Base-by-base conservation (phyloP, 1,284 basidiomycete genomes). In the Pascua sp. region DNA sequence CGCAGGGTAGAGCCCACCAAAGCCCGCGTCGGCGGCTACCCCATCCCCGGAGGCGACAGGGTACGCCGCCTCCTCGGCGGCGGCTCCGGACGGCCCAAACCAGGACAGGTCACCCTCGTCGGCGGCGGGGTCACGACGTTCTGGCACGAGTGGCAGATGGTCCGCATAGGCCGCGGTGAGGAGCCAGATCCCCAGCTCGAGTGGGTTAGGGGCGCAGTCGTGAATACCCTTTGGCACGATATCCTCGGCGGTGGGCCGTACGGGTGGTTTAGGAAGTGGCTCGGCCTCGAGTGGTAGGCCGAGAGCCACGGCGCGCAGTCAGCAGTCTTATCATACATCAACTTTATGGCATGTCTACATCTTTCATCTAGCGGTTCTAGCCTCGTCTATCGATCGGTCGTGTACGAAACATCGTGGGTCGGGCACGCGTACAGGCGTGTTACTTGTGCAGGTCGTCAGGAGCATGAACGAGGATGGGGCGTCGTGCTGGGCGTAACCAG, bases 101-200 rank as follows among this genome's bases (percentile, higher is more conserved):
- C 42, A 8, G 42, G 46, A 2, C 66, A 66, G 0, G 67, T 75
- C 39, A 68, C 69, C 40, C 61, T 76, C 42, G 66, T 75, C 11
- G 74, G 74, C 24, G 74, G 72, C 5, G 67, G 68, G 2, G 61
- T 76, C 1, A 67, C 65, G 10, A 75, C 72, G 2, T 59, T 71
- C 16, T 76, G 74, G 74, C 72, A 75, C 55, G 71, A 74, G 62
- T 75, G 73, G 74, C 74, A 76, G 60, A 58, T 75, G 53, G 64
- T 61, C 12, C 56, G 71, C 10, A 61, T 76, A 2, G 71, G 67
- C 17, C 55, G 71, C 36, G 71, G 74, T 1, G 52, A 67, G 16
- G 62, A 73, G 43, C 66, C 72, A 5, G 69, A 74, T 49, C 38
- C 57, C 13, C 13, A 50, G 18, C 67, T 76, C 60, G 56, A 63